Evolutionary conservation across 176 grass and related monocot genomes (phyloP).

Genomic region (Thinopyrum elongatum): DNA sequence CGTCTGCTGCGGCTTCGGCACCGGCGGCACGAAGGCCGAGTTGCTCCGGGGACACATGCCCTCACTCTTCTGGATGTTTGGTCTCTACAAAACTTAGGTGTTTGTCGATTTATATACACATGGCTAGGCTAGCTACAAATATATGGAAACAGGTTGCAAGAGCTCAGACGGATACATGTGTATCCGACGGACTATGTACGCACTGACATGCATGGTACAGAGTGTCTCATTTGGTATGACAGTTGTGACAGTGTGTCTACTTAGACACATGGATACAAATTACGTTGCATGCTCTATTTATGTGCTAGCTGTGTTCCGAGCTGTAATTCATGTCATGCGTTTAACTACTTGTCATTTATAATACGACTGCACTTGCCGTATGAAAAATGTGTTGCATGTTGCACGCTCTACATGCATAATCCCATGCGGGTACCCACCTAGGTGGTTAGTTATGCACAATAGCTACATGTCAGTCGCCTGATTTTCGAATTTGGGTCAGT

Average conservation of each 20-base stretch:
- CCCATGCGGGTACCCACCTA: not conserved
- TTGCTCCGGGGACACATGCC: not conserved
- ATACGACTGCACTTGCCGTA: not conserved
- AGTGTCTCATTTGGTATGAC: constrained; percentile 15
- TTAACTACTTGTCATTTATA: not conserved
- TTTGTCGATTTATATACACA: not conserved
- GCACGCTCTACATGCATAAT: not conserved
- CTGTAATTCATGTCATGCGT: not conserved
- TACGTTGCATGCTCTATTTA: not conserved
- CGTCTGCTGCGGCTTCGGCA: not conserved
- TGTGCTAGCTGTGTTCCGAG: not conserved
- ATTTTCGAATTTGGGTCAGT: too few species aligned
- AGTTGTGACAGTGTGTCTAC: not conserved
- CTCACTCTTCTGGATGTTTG: not conserved
- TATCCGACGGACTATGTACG: not conserved
- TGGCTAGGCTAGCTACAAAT: not conserved
- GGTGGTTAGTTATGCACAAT: not conserved
- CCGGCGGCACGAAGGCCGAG: not conserved
- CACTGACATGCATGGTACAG: not conserved
- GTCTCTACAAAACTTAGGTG: not conserved
- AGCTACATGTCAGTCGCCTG: too few species aligned
- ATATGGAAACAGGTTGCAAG: not conserved
- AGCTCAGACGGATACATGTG: not conserved
- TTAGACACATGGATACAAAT: constrained; percentile 3
- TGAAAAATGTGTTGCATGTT: not conserved